Conservation (phyloP, 257 asterid species). For the Solanum megistacrolobum region DNA sequence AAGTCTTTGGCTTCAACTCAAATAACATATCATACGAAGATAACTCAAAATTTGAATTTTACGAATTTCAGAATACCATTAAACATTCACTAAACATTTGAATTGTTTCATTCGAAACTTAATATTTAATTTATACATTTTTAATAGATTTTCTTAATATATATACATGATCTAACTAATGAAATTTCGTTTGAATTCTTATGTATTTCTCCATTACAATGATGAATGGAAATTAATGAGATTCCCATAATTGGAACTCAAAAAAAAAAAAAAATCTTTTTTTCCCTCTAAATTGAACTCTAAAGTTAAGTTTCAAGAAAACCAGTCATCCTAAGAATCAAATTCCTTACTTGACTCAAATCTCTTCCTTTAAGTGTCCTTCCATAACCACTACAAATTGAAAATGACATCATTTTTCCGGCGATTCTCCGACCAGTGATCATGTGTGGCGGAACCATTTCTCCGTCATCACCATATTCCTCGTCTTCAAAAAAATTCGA, state of each 20-base stretch:
- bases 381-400: conserved; percentile 76
- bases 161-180: background rate
- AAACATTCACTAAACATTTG: no score
- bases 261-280: background rate
- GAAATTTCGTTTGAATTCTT: background rate
- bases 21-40: background rate
- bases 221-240: background rate
- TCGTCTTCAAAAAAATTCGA: background rate
- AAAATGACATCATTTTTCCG: conserved; percentile 59
- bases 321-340: conserved; percentile 79
- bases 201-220: conserved; percentile 1
- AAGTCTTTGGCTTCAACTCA: background rate
- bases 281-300: background rate
- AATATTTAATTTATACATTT: background rate
- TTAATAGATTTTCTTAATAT: background rate
- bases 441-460: conserved; percentile 77
- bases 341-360: conserved; percentile 66
- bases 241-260: background rate
- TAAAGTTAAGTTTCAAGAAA: conserved; percentile 56
- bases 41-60: background rate
- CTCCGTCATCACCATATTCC: conserved; percentile 5
- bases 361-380: conserved; percentile 85
- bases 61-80: no score
- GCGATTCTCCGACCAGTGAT: conserved; percentile 61
- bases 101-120: background rate